These are phyloP conservation scores for Neurospora hispaniola DNA, from an alignment of 495 filamentous ascomycete genomes.

Conservation along the genomic window DNA sequence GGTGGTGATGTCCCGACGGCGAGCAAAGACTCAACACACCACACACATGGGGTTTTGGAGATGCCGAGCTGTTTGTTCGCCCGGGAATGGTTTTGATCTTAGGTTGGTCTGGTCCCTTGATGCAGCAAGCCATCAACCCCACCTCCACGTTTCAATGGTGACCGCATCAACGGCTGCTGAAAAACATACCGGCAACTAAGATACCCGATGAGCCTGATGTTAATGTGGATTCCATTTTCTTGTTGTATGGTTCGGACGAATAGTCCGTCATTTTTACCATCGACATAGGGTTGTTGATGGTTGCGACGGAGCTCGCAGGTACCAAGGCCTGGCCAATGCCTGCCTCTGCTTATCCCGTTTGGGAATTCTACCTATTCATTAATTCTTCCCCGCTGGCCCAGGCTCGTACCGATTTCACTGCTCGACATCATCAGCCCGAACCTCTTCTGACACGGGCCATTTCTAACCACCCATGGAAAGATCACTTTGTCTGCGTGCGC, in stretches of 20 bases:
- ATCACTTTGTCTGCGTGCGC: no score
- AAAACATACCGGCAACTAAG: background rate
- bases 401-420: no score
- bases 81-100: background rate
- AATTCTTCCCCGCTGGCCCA: background rate
- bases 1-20: constrained; percentile 14
- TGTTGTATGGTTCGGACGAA: background rate
- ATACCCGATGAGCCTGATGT: background rate
- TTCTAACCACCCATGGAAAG: no score
- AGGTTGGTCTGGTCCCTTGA: background rate
- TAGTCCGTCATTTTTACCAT: background rate
- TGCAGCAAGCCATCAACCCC: background rate
- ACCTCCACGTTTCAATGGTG: background rate
- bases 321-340: background rate
- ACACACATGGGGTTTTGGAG: background rate
- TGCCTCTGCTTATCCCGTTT: background rate
- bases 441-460: no score
- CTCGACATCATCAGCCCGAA: no score
- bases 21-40: background rate
- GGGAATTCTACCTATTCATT: background rate
- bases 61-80: background rate
- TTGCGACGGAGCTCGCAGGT: background rate
- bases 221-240: background rate
- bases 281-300: background rate
- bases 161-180: background rate